phyloP scores from a whole-genome alignment of 495 filamentous ascomycete genomes.

The Lepidopterella palustris region DNA sequence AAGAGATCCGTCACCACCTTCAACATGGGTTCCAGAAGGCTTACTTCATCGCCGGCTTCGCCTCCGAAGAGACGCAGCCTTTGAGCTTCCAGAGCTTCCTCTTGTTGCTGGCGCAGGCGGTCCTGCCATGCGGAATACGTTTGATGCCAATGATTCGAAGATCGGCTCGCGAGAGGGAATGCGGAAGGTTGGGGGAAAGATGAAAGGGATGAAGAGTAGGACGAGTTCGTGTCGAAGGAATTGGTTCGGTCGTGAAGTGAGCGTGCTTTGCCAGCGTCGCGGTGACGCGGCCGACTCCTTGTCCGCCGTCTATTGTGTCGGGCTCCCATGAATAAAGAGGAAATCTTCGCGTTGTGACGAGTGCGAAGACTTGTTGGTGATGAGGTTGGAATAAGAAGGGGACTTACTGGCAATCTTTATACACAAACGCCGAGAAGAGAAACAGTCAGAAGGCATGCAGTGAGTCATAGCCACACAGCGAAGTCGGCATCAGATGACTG shows the following conservation, averaged over 20 bases:
- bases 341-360: neutral
- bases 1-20: conserved; percentile 37
- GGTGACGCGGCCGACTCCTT: conserved; percentile 34
- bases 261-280: conserved; percentile 22
- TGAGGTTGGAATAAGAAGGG: neutral
- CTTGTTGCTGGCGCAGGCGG: conserved; percentile 17
- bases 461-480: neutral
- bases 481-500: neutral
- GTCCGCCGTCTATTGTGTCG: conserved; percentile 34
- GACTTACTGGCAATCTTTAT: neutral
- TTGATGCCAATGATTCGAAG: conserved; percentile 24
- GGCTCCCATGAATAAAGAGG: conserved; percentile 27
- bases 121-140: conserved; percentile 28
- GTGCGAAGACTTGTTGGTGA: too few relatives aligned
- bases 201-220: conserved; percentile 11
- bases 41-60: conserved; percentile 29
- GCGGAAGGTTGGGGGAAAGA: conserved; percentile 15
- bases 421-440: neutral
- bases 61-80: conserved; percentile 31
- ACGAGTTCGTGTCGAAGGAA: conserved; percentile 17
- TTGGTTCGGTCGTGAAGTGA: conserved; percentile 16
- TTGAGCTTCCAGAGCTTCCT: conserved; percentile 14
- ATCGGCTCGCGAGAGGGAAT: conserved; percentile 6
- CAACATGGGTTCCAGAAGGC: conserved; percentile 34
- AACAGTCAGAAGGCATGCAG: conserved; percentile 1